phyloP scores from a whole-genome alignment of 805 yeast genomes.

The Saturnispora hagleri region DNA sequence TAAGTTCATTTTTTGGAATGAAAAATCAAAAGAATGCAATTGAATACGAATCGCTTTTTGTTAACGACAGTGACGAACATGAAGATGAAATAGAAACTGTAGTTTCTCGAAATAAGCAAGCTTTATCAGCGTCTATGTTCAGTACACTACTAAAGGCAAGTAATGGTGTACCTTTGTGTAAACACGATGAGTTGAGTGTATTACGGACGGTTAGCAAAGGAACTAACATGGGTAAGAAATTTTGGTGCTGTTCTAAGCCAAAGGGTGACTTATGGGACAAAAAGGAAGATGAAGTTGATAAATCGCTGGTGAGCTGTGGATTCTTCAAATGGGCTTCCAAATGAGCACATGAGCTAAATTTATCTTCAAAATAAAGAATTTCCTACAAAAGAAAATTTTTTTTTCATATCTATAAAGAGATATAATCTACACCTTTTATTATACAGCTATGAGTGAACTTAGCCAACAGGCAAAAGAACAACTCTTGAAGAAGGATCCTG shows the following conservation, averaged over 20 bases:
- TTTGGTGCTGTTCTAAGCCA: slow-evolving; percentile 44
- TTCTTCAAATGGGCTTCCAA: slow-evolving; percentile 43
- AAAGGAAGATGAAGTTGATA: not conserved
- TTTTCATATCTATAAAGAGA: not conserved
- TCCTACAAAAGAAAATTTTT: not conserved
- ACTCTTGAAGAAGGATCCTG: slow-evolving; percentile 13
- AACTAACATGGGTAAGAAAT: slow-evolving; percentile 39
- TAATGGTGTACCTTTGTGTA: slow-evolving; percentile 33
- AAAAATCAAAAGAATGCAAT: not conserved
- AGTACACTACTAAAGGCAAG: slow-evolving; percentile 14
- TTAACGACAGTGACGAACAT: slow-evolving; percentile 13
- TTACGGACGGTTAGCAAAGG: slow-evolving; percentile 37
- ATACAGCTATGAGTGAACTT: slow-evolving; percentile 2
- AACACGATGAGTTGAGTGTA: slow-evolving; percentile 38
- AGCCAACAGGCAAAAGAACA: slow-evolving; percentile 1
- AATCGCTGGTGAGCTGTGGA: slow-evolving; percentile 32
- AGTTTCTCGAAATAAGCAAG: not conserved
- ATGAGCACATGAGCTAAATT: slow-evolving; percentile 1
- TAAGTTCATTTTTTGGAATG: slow-evolving; percentile 1
- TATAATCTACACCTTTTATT: not conserved
- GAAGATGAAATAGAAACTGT: not conserved
- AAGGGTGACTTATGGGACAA: slow-evolving; percentile 20
- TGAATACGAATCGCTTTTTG: slow-evolving; percentile 10
- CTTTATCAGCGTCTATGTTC: slow-evolving; percentile 16
- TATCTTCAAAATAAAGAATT: not conserved